Percentiles rank a stretch among this genome's conserved stretches.
phyloP scores from a whole-genome alignment of 176 grass and related monocot species.

The Cymbopogon citratus region DNA sequence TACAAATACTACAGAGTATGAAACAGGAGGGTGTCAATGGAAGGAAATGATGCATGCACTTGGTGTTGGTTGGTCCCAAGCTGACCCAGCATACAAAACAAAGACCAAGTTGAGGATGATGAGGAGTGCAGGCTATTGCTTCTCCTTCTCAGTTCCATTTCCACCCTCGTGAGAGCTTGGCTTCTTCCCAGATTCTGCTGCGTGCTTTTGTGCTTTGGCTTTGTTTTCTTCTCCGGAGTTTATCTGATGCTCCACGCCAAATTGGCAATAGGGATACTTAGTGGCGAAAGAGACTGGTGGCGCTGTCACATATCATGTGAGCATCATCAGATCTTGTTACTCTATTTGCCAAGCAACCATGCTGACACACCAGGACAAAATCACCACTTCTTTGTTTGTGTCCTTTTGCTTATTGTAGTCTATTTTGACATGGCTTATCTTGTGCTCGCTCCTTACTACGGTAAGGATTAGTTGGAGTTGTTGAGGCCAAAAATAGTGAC shows the following conservation, averaged over 20 bases:
- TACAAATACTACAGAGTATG: not conserved
- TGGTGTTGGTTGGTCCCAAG: not conserved
- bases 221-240: not conserved
- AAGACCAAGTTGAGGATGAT: not conserved
- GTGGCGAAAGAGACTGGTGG: not conserved
- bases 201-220: not conserved
- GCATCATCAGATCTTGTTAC: slow-evolving; percentile 11
- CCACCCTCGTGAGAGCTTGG: slow-evolving; percentile 5
- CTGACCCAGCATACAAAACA: not conserved
- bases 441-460: not conserved
- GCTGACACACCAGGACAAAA: not conserved
- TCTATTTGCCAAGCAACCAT: slow-evolving; percentile 16
- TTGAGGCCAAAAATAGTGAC: not conserved
- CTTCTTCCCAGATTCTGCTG: slow-evolving; percentile 15
- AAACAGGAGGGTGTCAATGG: not conserved
- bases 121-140: not conserved
- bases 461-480: not conserved
- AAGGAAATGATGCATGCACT: not conserved
- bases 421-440: not conserved
- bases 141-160: not conserved
- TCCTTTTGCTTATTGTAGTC: not conserved
- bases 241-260: slow-evolving; percentile 1
- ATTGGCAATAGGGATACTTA: not conserved
- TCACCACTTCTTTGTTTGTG: not conserved
- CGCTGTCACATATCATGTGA: slow-evolving; percentile 17